Base-by-base conservation (phyloP, 208 protist genomes). In the Leishmania arabica region DNA sequence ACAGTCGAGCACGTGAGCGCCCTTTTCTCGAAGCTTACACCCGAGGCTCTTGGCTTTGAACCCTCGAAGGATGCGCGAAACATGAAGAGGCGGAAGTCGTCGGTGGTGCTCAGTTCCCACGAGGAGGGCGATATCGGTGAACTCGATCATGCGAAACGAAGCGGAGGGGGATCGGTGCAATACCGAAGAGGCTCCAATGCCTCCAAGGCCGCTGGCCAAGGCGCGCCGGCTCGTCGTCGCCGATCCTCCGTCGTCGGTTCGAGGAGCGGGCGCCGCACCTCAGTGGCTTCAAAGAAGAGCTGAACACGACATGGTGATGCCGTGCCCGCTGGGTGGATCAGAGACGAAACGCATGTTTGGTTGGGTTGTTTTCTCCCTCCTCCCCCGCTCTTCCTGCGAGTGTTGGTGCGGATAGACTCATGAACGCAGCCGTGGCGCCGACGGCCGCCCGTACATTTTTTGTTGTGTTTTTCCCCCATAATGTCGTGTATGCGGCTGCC, bases 21-120 rank as follows among this genome's bases (percentile, higher is more conserved):
- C 40, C 71, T 92, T 24, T 79, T 92, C 31, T 88, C 83, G 40
- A 78, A 87, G 60, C 77, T 92, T 17, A 89, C 87, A 4, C 89
- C 89, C 2, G 89, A 92, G 64, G 89, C 89, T 1, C 78, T 92
- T 27, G 86, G 86, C 47, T 80, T 86, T 8, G 64, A 66, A 27
- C 27, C 77, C 1, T 37, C 27, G 2, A 80, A 86, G 42, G 51
- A 34, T 9, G 37, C 77, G 74, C 71, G 75, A 34, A 54, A 24
- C 7, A 53, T 37, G 17, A 79, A 62, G 53, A 79, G 54, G 42
- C 82, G 80, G 11, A 89, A 84, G 77, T 81, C 77, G 19, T 89
- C 80, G 0, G 78, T 82, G 60, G 49, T 76, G 5, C 40, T 81
- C 9, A 72, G 15, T 34, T 31, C 7, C 8, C 42, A 49, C 17